phyloP scores from a whole-genome alignment of 2,329 filamentous ascomycete genomes.

The Cladosporium halotolerans region DNA sequence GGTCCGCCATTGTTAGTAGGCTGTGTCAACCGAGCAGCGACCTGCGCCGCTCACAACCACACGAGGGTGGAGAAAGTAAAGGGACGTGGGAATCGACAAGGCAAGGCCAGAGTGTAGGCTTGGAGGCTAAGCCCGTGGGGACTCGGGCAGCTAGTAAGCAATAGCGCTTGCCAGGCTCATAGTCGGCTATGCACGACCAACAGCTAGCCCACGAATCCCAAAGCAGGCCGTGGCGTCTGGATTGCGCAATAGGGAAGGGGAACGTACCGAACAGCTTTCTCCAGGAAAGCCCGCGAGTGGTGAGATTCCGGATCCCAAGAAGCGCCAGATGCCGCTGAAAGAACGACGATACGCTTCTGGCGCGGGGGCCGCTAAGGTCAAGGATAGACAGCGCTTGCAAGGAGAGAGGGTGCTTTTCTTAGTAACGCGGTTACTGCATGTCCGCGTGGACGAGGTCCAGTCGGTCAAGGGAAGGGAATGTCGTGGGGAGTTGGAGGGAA shows the following conservation, averaged over 20 bases:
- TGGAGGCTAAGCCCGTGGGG: background rate
- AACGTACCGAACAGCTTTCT: conserved; percentile 29
- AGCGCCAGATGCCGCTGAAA: conserved; percentile 25
- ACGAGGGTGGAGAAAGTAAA: conserved; percentile 1
- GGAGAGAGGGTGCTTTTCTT: conserved; percentile 22
- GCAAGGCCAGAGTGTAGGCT: conserved; percentile 1
- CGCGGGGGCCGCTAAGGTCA: conserved; percentile 16
- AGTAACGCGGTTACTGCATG: conserved; percentile 26
- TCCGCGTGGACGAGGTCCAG: conserved; percentile 17
- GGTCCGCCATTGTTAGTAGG: conserved; percentile 12
- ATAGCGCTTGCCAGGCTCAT: conserved; percentile 22
- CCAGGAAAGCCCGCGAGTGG: conserved; percentile 28
- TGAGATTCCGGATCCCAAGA: conserved; percentile 29
- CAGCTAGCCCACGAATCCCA: conserved; percentile 13
- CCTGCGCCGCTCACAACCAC: conserved; percentile 6
- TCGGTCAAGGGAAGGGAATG: conserved; percentile 4
- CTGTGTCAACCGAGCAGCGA: conserved; percentile 5
- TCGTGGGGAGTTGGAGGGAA: conserved; percentile 7
- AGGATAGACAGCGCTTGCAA: conserved; percentile 12
- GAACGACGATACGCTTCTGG: conserved; percentile 21
- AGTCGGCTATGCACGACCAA: conserved; percentile 10
- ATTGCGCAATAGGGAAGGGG: conserved; percentile 18
- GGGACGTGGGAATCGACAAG: background rate
- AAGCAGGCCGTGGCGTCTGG: conserved; percentile 14
- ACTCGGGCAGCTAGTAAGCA: conserved; percentile 8